Conservation (phyloP, 192 early-diverging fungal genomes). For the Globomyces pollinis-pini region DNA sequence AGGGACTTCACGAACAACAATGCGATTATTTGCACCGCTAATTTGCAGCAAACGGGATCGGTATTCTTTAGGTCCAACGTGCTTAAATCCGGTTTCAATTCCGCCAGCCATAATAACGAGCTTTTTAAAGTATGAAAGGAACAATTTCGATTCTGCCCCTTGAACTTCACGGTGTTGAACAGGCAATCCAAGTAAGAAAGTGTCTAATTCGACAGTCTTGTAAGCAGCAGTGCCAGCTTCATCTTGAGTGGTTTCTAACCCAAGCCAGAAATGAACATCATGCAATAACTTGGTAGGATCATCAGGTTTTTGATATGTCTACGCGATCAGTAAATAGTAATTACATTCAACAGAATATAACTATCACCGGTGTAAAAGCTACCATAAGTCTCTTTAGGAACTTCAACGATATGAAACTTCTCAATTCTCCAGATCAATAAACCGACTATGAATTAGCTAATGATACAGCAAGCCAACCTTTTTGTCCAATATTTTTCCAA, state of each 20-base stretch:
- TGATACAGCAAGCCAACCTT: too few species aligned
- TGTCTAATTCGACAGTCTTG: slow-evolving; percentile 69
- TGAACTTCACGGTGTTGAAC: slow-evolving; percentile 78
- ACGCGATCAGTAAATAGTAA: slow-evolving; percentile 3
- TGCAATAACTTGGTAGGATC: slow-evolving; percentile 57
- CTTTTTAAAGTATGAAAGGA: slow-evolving; percentile 59
- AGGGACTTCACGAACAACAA: slow-evolving; percentile 58
- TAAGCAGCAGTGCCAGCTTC: slow-evolving; percentile 74
- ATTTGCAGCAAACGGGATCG: slow-evolving; percentile 48
- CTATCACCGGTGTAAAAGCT: slow-evolving; percentile 68
- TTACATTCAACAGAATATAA: slow-evolving; percentile 68
- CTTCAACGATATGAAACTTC: slow-evolving; percentile 61
- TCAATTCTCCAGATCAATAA: slow-evolving; percentile 73
- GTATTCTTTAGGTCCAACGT: slow-evolving; percentile 43
- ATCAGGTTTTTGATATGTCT: slow-evolving; percentile 56
- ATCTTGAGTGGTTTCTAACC: slow-evolving; percentile 61
- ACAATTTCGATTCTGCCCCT: slow-evolving; percentile 53
- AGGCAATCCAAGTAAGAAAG: slow-evolving; percentile 36
- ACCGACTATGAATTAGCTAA: too few species aligned
- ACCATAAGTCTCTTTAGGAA: slow-evolving; percentile 54
- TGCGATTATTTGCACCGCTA: slow-evolving; percentile 16
- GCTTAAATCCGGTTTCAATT: slow-evolving; percentile 65
- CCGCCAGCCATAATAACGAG: slow-evolving; percentile 57
- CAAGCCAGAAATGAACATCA: slow-evolving; percentile 82
- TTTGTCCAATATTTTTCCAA: slow-evolving; percentile 46